phyloP scores from a whole-genome alignment of 2,329 filamentous ascomycete species.

The Clonostachys rhizophaga region DNA sequence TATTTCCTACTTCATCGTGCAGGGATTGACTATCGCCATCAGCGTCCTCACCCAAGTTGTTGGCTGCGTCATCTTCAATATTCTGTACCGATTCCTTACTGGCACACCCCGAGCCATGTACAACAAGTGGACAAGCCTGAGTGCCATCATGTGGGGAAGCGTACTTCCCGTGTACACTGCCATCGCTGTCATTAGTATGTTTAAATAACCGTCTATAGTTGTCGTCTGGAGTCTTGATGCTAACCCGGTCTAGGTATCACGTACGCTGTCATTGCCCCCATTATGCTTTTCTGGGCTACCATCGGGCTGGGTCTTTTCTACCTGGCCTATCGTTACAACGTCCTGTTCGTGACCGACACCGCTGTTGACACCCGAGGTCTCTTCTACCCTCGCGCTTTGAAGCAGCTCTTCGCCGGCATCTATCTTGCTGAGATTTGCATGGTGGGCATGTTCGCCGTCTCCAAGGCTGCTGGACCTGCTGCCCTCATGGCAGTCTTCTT shows the following conservation, averaged over 20 bases:
- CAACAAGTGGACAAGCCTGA: constrained; percentile 64
- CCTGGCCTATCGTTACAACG: constrained; percentile 79
- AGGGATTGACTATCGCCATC: constrained; percentile 75
- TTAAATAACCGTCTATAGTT: too few relatives aligned
- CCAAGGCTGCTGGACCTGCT: constrained; percentile 62
- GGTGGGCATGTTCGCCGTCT: constrained; percentile 75
- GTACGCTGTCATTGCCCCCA: constrained; percentile 78
- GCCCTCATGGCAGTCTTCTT: constrained; percentile 72
- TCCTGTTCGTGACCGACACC: constrained; percentile 76
- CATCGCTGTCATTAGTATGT: constrained; percentile 63
- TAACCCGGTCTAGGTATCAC: constrained; percentile 48
- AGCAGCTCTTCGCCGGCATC: constrained; percentile 78
- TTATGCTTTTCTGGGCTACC: constrained; percentile 76
- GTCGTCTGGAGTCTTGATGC: neutral
- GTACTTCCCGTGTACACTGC: constrained; percentile 72
- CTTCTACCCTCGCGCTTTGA: constrained; percentile 81
- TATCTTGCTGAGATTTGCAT: constrained; percentile 78
- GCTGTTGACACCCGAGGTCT: constrained; percentile 84
- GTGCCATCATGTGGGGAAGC: constrained; percentile 71
- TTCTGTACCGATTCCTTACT: constrained; percentile 66
- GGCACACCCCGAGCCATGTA: constrained; percentile 77
- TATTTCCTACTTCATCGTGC: constrained; percentile 82
- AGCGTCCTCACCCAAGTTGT: constrained; percentile 65
- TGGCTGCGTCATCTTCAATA: constrained; percentile 62
- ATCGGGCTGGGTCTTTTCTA: constrained; percentile 77